Evolutionary conservation across 2,329 filamentous ascomycete species (phyloP), one percentile per base, ranked within the genome.

Genomic region (Diaporthe amygdali): DNA sequence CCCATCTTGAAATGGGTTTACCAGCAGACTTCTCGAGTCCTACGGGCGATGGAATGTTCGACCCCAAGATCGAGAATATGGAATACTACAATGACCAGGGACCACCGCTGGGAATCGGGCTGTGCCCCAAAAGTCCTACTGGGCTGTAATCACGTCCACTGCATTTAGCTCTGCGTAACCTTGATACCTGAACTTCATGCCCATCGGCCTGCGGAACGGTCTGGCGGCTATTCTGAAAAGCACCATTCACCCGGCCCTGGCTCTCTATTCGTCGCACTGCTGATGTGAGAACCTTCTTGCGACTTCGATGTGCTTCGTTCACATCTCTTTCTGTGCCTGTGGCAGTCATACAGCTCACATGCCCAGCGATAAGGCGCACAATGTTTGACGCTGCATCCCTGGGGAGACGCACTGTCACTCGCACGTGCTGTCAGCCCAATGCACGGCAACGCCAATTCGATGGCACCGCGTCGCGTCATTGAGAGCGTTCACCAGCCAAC

Each of bases 181-280:
- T 46, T 72, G 59, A 61, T 41, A 51, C 69, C 69, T 14, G 54
- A 67, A 22, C 34, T 66, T 51, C n/a, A 56, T 44, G 27, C 34
- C 52, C 27, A 41, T 59, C 54, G 64, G 69, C 55, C 69, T 68
- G 34, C 64, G n/a, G 46, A 68, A 64, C 64, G 46, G 69, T 64
- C 22, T 61, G 64, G 69, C 69, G 69, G 69, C 69, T 71, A 71
- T 66, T 27, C 37, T 44, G 51, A n/a, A 63, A 41, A 46, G 37
- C 46, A 15, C 56, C n/a, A 44, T 30, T 47, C 49, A 20, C 49
- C 55, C 22, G 37, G 15, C 46, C 46, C n/a, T 52, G 59, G 32
- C 37, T 20, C 32, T 66, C 49, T 39, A 69, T 66, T 59, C 41
- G 67, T 54, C 51, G 22, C 17, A 67, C 2, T 37, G 49, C 56